Percentiles rank a stretch among this genome's conserved stretches.
phyloP scores from a whole-genome alignment of 2,329 filamentous ascomycete genomes.

The Cadophora sp. region DNA sequence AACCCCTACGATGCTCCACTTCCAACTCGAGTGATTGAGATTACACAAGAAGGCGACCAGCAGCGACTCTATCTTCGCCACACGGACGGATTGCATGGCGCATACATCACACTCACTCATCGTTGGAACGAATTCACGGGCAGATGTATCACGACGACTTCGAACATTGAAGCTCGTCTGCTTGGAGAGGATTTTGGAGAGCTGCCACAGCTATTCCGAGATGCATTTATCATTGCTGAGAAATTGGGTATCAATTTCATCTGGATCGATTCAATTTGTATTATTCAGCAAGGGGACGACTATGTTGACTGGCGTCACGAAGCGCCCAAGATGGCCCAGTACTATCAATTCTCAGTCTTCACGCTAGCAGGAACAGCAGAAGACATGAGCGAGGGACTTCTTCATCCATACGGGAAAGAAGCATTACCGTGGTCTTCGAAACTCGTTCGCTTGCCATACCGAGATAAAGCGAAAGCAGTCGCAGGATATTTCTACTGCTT shows the following conservation, averaged over 20 bases:
- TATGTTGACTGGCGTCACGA: conserved; percentile 18
- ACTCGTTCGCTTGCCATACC: conserved; percentile 19
- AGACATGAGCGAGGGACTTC: conserved; percentile 6
- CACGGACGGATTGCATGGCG: conserved; percentile 9
- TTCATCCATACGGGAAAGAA: neutral
- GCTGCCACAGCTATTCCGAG: conserved; percentile 11
- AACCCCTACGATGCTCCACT: conserved; percentile 6
- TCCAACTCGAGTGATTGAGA: conserved; percentile 12
- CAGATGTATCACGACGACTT: conserved; percentile 5
- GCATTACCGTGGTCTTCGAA: conserved; percentile 13
- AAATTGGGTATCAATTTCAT: conserved; percentile 15
- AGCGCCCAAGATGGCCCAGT: conserved; percentile 23
- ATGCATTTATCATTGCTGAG: conserved; percentile 11
- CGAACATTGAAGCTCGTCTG: neutral
- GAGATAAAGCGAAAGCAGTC: neutral
- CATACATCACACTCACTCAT: conserved; percentile 22
- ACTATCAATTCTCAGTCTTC: conserved; percentile 20
- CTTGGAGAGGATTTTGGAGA: conserved; percentile 1
- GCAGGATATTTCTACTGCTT: conserved; percentile 19
- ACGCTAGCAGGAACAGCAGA: conserved; percentile 13
- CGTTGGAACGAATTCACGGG: conserved; percentile 16
- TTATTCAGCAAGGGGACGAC: conserved; percentile 24
- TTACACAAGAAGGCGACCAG: conserved; percentile 1
- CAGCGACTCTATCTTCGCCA: conserved; percentile 13
- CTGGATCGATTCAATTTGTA: conserved; percentile 28